These are phyloP conservation scores for Penicillium argentinense DNA, from an alignment of 495 filamentous ascomycete genomes.

Conservation along the genomic window DNA sequence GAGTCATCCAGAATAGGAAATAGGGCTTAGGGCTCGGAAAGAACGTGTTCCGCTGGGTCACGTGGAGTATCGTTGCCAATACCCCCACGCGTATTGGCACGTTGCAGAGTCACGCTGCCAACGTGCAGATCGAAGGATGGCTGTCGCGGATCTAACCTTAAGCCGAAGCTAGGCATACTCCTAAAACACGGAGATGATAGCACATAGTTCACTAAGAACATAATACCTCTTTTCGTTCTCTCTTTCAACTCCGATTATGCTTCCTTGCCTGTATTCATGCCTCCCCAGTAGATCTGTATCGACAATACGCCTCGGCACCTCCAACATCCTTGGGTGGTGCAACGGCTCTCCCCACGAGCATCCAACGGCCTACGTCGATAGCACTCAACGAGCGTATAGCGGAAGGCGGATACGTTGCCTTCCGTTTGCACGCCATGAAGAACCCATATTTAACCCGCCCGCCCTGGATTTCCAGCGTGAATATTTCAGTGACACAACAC, in stretches of 20 bases:
- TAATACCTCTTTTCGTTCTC: no score
- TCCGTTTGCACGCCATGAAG: conserved; percentile 6
- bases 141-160: no score
- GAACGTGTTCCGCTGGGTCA: neutral
- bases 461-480: neutral
- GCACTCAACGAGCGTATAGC: neutral
- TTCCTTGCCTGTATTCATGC: no score
- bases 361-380: conserved; percentile 5
- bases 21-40: conserved; percentile 26
- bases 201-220: no score
- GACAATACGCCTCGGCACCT: conserved; percentile 9
- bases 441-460: neutral
- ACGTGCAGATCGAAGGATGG: no score
- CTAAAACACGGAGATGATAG: no score
- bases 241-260: no score
- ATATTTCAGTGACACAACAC: neutral
- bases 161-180: no score
- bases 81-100: neutral
- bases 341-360: conserved; percentile 7
- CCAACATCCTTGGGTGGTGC: conserved; percentile 5
- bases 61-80: neutral
- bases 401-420: conserved; percentile 10
- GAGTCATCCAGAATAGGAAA: conserved; percentile 1
- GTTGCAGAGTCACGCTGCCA: no score
- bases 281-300: no score